Base-by-base conservation (phyloP, 2,329 filamentous ascomycete genomes). In the Ceratocystis eucalypticola region DNA sequence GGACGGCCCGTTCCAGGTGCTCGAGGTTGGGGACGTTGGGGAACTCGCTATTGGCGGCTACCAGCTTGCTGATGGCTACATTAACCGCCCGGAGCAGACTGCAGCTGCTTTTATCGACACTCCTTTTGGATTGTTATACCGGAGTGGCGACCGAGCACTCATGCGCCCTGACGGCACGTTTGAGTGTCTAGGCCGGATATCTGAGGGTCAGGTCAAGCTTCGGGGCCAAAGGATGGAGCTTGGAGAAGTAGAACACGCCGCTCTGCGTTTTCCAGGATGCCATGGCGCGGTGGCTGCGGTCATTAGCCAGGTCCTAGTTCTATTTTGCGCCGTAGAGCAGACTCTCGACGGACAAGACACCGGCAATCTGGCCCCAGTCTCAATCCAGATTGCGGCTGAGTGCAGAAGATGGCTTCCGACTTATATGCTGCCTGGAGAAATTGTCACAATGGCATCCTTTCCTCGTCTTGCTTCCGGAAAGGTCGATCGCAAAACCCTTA, bases 401-500 rank as follows among this genome's bases (percentile, higher is more conserved):
- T 96, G 90, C 74, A 80, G 79, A 63, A 79, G 80, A 63, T 96
- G 91, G 89, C 79, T 96, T 1, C 90, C 91, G 0, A 79, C 80
- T 3, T 94, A 87, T 72, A 96, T 96, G 92, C 76, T 95, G 1
- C 92, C 92, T 0, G 81, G 82, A 3, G 88, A 95, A 68, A 77
- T 95, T 28, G 74, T 90, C 0, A 71, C 88, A 1, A 76, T 88
- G 69, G 70, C 79, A 0, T 77, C 80, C 7, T 86, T 96, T 66
- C 91, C 91, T 0, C 84, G 87, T 64, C 77, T 96, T 22, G 80
- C 91, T 1, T 96, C 91, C 0, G 92, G 92, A 0, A 96, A 96
- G 72, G 80, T 92, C 15, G 88, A 96, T 71, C 85, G 84, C 64
- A 87, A 84, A 70, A 75, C 74, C 12, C 76, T 96, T 6, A 79